Evolutionary conservation across 1,139 yeast species (phyloP), one percentile per base, ranked within the genome.

Genomic region (Blastobotrys ciferrii): DNA sequence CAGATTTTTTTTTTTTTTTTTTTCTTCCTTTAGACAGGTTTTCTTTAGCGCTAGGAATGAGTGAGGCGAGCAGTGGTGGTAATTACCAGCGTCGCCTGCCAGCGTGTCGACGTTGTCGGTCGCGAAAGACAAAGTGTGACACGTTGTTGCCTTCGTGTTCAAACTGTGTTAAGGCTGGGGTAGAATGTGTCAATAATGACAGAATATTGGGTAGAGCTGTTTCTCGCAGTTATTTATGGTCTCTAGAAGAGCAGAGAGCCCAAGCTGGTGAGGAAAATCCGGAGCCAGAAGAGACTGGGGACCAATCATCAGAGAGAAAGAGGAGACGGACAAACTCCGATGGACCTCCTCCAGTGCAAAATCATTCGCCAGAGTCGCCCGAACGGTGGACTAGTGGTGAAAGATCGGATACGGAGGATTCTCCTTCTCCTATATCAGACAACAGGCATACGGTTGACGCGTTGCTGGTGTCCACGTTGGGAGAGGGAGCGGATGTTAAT

Each of bases 61-160:
- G 9, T 23, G 28, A 23, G 28, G 28, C 28, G 28, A 23, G 28
- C 28, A 23, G 28, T 9, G 28, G 28, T n/a, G n/a, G n/a, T n/a
- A n/a, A n/a, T 6, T 23, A 20, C 32, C 39, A 20, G 15, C 47
- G 44, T 5, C 43, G 40, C 2, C 30, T 54, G 7, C 55, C 57
- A 7, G 57, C 58, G n/a, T 55, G 58, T 37, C 52, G 46, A 28
- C 48, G 55, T 5, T 55, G 58, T 46, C 55, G 53, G 28, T 32
- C 43, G 13, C 56, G 58, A 3, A 55, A 55, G 35, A 57, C 55
- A 23, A 51, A 52, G 30, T 54, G 57, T 42, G 57, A 54, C 35
- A 51, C 54, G 31, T 50, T 48, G 43, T 51, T 53, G 17, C 57
- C 57, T 11, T 51, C 45, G 12, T 54, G 57, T 28, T 30, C 56